Evolutionary conservation across 2,329 filamentous ascomycete species (phyloP), one percentile per base, ranked within the genome.

Genomic region (Fusarium albosuccineum): DNA sequence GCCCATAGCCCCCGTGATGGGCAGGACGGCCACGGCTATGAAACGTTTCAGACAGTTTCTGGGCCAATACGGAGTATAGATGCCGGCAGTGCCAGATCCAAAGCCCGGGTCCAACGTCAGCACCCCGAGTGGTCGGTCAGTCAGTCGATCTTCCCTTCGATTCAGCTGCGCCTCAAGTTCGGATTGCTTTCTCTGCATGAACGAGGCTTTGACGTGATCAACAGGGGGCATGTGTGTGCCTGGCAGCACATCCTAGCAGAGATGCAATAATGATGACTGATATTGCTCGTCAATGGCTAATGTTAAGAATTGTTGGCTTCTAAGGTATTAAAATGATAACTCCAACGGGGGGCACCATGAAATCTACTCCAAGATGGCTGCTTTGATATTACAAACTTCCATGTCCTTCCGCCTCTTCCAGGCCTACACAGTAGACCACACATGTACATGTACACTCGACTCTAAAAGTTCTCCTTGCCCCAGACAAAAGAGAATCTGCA

Each of bases 381-480:
- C 45, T 55, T 45, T 41, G 40, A 55, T 54, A 67, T 54, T 67
- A 68, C 56, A 67, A 54, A 66, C 52, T 53, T 56, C 22, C 22
- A 22, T 41, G 51, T 54, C 51, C 46, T 51, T 54, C 39, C 27
- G 17, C 54, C 26, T 49, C 39, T 51, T 41, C 16, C 44, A 49
- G 44, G 30, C 48, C 41, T 17, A 61, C 54, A 51, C 30, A 44
- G 48, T 50, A 41, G 40, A 33, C 22, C 7, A 44, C 54, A 4
- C 13, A 7, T 45, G 48, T 36, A 42, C 26, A 60, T 13, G 29
- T 37, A 30, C 41, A 48, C 27, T 22, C 22, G 4, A 22, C 22
- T 22, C 41, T 67, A 69, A 41, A 69, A 91, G 76, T 90, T 91
- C 79, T 91, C 88, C 76, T 91, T 91, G 73, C 88, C 88, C 87